Conservation (phyloP, 176 grass and related monocot genomes). For the Eleusine coracana region DNA sequence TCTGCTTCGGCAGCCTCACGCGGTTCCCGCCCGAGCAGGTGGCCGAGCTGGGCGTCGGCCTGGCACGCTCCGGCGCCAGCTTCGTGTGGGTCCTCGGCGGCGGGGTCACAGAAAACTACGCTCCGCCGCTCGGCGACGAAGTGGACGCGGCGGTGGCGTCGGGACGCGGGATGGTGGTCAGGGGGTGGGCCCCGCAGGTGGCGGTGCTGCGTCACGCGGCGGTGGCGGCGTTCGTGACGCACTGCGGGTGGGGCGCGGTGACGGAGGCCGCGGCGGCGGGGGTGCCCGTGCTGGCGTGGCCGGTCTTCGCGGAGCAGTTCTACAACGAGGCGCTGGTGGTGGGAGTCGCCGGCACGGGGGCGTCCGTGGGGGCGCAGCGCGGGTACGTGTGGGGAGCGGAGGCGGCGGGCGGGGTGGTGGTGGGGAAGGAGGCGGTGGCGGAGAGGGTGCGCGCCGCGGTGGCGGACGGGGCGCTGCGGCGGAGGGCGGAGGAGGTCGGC, state of each 20-base stretch:
- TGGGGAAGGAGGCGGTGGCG: slow-evolving; percentile 48
- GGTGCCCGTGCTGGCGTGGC: slow-evolving; percentile 58
- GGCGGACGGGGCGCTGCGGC: slow-evolving; percentile 31
- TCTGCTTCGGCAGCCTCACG: slow-evolving; percentile 68
- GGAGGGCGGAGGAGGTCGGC: slow-evolving; percentile 35
- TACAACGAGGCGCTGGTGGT: slow-evolving; percentile 75
- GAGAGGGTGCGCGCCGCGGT: slow-evolving; percentile 44
- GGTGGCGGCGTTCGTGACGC: slow-evolving; percentile 62
- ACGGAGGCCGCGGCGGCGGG: slow-evolving; percentile 56
- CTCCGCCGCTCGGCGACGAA: slow-evolving; percentile 2
- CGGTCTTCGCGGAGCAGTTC: slow-evolving; percentile 67
- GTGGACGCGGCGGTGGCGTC: not conserved
- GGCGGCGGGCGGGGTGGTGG: slow-evolving; percentile 45
- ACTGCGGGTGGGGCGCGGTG: slow-evolving; percentile 66
- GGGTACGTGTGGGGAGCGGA: slow-evolving; percentile 70
- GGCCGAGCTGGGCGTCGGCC: slow-evolving; percentile 56
- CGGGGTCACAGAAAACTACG: not conserved
- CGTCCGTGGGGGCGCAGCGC: slow-evolving; percentile 40
- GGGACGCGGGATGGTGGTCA: slow-evolving; percentile 49
- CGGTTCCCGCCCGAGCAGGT: slow-evolving; percentile 55
- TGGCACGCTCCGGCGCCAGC: slow-evolving; percentile 39
- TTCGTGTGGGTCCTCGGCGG: slow-evolving; percentile 69
- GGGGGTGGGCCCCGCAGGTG: slow-evolving; percentile 68
- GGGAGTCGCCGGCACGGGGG: slow-evolving; percentile 44
- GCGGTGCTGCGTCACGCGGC: slow-evolving; percentile 58